Conservation (phyloP, 352 stramenopile species). For the Pythium insidiosum region DNA sequence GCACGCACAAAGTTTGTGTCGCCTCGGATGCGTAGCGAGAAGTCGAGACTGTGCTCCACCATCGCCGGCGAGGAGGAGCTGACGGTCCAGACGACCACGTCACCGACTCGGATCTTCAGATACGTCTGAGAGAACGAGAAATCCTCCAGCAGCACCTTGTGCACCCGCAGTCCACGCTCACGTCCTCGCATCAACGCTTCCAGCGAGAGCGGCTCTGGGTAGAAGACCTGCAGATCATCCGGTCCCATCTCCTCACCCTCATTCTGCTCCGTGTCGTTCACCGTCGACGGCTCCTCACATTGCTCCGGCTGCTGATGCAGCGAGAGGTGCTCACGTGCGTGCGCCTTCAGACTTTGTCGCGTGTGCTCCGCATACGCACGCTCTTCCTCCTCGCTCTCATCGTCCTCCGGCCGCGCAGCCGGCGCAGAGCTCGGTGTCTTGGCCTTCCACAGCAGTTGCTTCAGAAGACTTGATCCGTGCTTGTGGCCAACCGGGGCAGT, state of each 20-base stretch:
- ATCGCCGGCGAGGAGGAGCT: constrained; percentile 22
- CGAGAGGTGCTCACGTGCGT: constrained; percentile 16
- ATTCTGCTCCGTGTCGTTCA: constrained; percentile 13
- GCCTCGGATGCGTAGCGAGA: constrained; percentile 5
- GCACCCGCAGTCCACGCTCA: constrained; percentile 7
- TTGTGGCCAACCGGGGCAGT: neutral
- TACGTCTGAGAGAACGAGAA: constrained; percentile 25
- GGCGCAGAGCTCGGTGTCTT: constrained; percentile 13
- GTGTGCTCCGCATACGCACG: constrained; percentile 26
- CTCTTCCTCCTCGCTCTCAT: constrained; percentile 32
- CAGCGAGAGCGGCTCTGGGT: constrained; percentile 21
- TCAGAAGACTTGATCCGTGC: constrained; percentile 23
- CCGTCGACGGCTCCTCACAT: too few relatives aligned
- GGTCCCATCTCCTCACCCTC: constrained; percentile 1
- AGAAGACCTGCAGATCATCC: constrained; percentile 8
- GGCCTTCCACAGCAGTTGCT: constrained; percentile 57
- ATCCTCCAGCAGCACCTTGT: constrained; percentile 28
- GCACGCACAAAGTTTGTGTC: constrained; percentile 3
- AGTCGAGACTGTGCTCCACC: constrained; percentile 32
- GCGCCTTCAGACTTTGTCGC: constrained; percentile 29
- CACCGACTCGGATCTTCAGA: constrained; percentile 17
- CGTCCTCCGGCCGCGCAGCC: neutral
- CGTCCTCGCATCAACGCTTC: neutral
- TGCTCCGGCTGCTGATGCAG: too few relatives aligned
- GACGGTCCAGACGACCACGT: constrained; percentile 31